Evolutionary conservation across 1,284 basidiomycete species (phyloP), one percentile per base, ranked within the genome.

Genomic region (Chalciporus piperatoides): DNA sequence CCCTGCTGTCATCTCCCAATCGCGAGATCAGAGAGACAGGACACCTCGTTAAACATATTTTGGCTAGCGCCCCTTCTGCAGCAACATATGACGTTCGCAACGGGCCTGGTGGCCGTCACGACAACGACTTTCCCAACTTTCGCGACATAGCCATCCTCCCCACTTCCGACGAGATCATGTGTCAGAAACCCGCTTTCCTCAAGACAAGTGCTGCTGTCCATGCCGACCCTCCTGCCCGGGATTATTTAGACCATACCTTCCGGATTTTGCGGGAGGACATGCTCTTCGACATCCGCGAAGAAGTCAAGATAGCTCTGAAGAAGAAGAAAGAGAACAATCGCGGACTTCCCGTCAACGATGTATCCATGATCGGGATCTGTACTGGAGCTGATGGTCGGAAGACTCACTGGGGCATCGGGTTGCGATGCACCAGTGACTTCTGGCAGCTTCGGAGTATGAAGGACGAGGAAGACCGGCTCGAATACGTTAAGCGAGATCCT

Each of bases 181-280:
- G 33, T n/a, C 33, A n/a, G 15, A 35, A 35, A 9, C 33, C 33
- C 9, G n/a, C 33, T 15, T 35, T 35, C 2, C 73, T 83, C 0
- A 82, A 84, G 0, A 83, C 82, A 1, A 70, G 4, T 23, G 21
- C 21, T 23, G 4, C 14, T 14, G 12, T 83, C 11, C 84, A 86
- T 54, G 80, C 84, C 56, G 86, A 86, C 49, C 56, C 58, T 11
- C 73, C 78, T 7, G 55, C 71, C 2, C 63, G 71, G 1, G 67
- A 72, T 1, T 77, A 84, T 53, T 66, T 85, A 6, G 83, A 85
- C 54, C 83, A 82, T 48, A 81, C 81, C 49, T 86, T 81, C 57
- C 76, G 84, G 7, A 67, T 86, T 8, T 61, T 84, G 9, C 67
- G 84, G 2, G 84, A 85, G 56, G 84, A 86, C 48, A 81, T 86